These are phyloP conservation scores for Colletotrichum eleusines DNA, from an alignment of 2,329 filamentous ascomycete species.

Conservation along the genomic window DNA sequence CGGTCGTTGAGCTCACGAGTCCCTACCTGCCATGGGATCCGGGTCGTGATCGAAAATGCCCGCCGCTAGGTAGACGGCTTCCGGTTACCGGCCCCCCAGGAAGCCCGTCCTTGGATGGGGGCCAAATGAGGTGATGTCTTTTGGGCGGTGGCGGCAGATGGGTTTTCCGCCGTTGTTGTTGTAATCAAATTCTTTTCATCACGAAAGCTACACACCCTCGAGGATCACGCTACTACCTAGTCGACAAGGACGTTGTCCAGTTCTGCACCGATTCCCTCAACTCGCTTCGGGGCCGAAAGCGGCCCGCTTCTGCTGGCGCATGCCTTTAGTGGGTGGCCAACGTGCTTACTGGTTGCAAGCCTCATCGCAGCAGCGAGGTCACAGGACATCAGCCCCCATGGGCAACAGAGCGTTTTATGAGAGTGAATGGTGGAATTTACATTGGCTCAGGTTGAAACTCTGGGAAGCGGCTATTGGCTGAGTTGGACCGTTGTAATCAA, in stretches of 20 bases:
- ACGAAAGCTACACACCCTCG: slow-evolving; percentile 2
- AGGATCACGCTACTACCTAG: slow-evolving; percentile 15
- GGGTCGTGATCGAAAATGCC: slow-evolving; percentile 33
- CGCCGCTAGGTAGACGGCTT: slow-evolving; percentile 32
- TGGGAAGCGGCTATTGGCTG: slow-evolving; percentile 27
- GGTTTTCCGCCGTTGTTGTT: background rate
- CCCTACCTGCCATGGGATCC: slow-evolving; percentile 31
- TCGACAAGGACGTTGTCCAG: background rate
- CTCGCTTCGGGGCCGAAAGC: background rate
- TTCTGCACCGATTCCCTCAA: background rate
- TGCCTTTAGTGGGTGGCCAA: background rate
- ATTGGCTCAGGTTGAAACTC: slow-evolving; percentile 28
- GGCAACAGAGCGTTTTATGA: slow-evolving; percentile 1
- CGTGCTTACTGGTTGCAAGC: slow-evolving; percentile 9
- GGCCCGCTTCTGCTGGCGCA: slow-evolving; percentile 10
- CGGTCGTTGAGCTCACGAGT: slow-evolving; percentile 19
- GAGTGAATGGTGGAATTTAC: slow-evolving; percentile 9
- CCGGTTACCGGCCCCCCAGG: slow-evolving; percentile 8
- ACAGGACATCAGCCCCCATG: background rate
- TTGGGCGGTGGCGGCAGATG: slow-evolving; percentile 23
- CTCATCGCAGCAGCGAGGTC: background rate
- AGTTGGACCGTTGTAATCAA: slow-evolving; percentile 28
- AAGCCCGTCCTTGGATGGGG: slow-evolving; percentile 31
- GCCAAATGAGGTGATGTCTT: slow-evolving; percentile 30
- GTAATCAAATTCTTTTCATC: slow-evolving; percentile 7